These are phyloP conservation scores for Xylaria sp. DNA, from an alignment of 2,329 filamentous ascomycete genomes.

Conservation along the genomic window DNA sequence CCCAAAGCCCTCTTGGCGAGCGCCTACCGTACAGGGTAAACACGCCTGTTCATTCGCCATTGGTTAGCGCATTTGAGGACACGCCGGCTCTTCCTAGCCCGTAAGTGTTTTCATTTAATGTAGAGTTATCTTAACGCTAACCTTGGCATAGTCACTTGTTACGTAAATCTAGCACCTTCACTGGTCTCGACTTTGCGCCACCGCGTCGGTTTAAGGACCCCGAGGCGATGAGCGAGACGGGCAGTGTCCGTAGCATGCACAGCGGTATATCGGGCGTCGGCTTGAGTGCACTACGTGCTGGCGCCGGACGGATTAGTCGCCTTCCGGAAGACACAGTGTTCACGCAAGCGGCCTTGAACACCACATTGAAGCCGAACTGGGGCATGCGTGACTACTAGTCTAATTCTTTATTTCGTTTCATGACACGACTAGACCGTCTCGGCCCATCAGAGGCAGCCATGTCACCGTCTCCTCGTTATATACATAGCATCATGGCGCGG, in stretches of 20 bases:
- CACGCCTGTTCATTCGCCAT: slow-evolving; percentile 78
- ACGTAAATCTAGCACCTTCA: slow-evolving; percentile 82
- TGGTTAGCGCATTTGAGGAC: slow-evolving; percentile 88
- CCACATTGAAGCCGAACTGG: slow-evolving; percentile 71
- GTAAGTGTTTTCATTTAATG: slow-evolving; percentile 66
- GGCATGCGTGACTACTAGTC: slow-evolving; percentile 56
- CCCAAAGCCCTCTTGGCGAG: slow-evolving; percentile 72
- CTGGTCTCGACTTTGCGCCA: slow-evolving; percentile 82
- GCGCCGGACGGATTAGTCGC: slow-evolving; percentile 87
- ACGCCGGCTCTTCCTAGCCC: slow-evolving; percentile 88
- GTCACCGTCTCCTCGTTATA: slow-evolving; percentile 34
- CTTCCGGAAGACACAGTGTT: slow-evolving; percentile 86
- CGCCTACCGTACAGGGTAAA: slow-evolving; percentile 78
- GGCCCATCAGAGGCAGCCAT: slow-evolving; percentile 30
- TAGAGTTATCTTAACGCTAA: slow-evolving; percentile 33
- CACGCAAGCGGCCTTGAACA: slow-evolving; percentile 73
- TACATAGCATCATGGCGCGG: slow-evolving; percentile 39
- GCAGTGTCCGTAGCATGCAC: slow-evolving; percentile 77
- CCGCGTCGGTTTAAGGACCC: slow-evolving; percentile 76
- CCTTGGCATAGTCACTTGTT: slow-evolving; percentile 69
- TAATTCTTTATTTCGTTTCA: slow-evolving; percentile 33
- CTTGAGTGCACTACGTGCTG: slow-evolving; percentile 77
- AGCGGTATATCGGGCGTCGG: slow-evolving; percentile 80
- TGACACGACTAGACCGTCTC: slow-evolving; percentile 32
- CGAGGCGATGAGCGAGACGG: slow-evolving; percentile 71